Conservation (phyloP, 371 early-diverging fungal species). For the Actinomortierella ambigua region DNA sequence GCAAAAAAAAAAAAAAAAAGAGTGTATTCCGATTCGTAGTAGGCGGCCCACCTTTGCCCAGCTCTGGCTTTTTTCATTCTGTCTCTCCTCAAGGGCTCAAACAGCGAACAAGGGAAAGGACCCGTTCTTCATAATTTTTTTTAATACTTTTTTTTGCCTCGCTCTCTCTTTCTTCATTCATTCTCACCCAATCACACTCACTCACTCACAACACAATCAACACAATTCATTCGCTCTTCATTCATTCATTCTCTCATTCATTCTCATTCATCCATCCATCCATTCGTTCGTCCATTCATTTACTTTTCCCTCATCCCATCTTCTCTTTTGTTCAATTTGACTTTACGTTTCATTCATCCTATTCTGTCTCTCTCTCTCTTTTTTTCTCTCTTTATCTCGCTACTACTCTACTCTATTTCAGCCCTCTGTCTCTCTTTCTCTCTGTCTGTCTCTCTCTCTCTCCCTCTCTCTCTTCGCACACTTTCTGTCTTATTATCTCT, state of each 20-base stretch:
- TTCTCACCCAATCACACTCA: neutral
- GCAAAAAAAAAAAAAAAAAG: neutral
- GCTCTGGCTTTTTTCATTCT: neutral
- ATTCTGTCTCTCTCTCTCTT: neutral
- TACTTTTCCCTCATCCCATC: neutral
- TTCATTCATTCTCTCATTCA: neutral
- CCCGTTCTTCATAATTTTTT: constrained; percentile 5
- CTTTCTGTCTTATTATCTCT: constrained; percentile 1
- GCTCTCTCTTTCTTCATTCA: constrained; percentile 4
- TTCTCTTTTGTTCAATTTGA: neutral
- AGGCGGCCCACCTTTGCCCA: no score
- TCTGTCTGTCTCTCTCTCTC: constrained; percentile 3
- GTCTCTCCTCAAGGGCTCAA: neutral
- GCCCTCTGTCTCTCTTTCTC: neutral
- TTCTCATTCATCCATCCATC: neutral
- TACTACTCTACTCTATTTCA: neutral
- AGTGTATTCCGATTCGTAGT: no score
- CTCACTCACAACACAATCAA: no score
- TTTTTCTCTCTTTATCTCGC: constrained; percentile 1
- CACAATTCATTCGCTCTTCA: neutral
- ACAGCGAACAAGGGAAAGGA: neutral
- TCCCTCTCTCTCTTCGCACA: neutral
- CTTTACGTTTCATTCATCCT: neutral
- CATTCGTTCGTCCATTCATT: neutral
- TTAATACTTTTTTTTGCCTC: neutral